Conservation (phyloP, 805 yeast species). For the Candida maesae region DNA sequence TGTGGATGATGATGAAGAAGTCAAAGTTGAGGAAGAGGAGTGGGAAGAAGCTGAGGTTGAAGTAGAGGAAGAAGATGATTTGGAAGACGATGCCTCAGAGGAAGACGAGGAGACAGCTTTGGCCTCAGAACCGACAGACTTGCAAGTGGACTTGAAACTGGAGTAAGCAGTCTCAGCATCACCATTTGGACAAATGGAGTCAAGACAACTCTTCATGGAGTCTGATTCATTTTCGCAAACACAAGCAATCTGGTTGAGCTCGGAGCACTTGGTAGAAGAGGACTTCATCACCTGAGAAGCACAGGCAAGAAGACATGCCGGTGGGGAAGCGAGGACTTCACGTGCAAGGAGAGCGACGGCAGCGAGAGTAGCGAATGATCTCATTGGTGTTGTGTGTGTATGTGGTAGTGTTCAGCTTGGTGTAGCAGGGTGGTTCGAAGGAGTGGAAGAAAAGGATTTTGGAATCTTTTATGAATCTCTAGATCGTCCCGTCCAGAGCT, state of each 20-base stretch:
- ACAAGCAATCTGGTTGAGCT: slow-evolving; percentile 64
- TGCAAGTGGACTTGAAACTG: slow-evolving; percentile 54
- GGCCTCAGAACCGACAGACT: slow-evolving; percentile 39
- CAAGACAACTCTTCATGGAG: slow-evolving; percentile 59
- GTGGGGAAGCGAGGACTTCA: slow-evolving; percentile 59
- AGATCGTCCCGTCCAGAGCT: background rate
- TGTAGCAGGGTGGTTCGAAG: background rate
- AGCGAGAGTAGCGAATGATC: slow-evolving; percentile 10
- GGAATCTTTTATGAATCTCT: background rate
- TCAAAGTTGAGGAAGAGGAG: slow-evolving; percentile 22
- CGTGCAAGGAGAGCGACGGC: slow-evolving; percentile 17
- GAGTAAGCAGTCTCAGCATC: slow-evolving; percentile 53
- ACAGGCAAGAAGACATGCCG: slow-evolving; percentile 91
- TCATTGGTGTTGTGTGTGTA: too few relatives aligned
- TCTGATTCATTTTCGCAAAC: slow-evolving; percentile 56
- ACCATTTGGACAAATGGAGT: slow-evolving; percentile 64
- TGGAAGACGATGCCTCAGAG: slow-evolving; percentile 24
- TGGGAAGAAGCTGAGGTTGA: slow-evolving; percentile 25
- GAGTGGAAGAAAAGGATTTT: background rate
- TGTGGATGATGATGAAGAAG: slow-evolving; percentile 19
- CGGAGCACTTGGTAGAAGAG: slow-evolving; percentile 50
- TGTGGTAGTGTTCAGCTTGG: too few relatives aligned
- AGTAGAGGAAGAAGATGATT: slow-evolving; percentile 24
- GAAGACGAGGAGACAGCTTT: slow-evolving; percentile 27
- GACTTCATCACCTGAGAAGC: slow-evolving; percentile 62